A percentile compares a stretch with the other conserved stretches of the same genome.
Conservation (phyloP, 805 yeast species). For the Candida ortonii region DNA sequence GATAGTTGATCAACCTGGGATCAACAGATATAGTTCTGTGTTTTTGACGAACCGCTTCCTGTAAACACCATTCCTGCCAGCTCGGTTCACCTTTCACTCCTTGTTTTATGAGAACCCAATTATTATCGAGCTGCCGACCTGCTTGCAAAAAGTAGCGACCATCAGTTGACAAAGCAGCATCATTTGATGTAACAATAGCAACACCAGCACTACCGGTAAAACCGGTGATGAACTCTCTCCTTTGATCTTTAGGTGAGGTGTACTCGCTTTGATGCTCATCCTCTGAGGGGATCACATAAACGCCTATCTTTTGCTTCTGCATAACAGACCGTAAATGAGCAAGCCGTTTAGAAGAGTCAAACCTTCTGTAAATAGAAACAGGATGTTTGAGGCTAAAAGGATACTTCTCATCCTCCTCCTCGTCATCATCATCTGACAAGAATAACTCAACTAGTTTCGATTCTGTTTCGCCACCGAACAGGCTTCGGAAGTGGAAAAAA, state of each 20-base stretch:
- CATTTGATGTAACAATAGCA: constrained; percentile 69
- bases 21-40: constrained; percentile 72
- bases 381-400: too few relatives aligned
- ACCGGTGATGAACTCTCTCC: constrained; percentile 80
- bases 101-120: constrained; percentile 80
- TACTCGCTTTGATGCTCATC: constrained; percentile 95
- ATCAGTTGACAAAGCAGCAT: constrained; percentile 85
- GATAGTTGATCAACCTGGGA: constrained; percentile 64
- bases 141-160: constrained; percentile 96
- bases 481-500: constrained; percentile 13
- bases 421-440: neutral
- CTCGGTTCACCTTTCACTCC: constrained; percentile 67
- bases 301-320: constrained; percentile 44
- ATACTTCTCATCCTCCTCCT: too few relatives aligned
- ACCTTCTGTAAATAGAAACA: constrained; percentile 4
- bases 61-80: constrained; percentile 79
- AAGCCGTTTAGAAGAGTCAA: constrained; percentile 38
- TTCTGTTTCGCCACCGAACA: constrained; percentile 4
- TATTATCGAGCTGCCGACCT: constrained; percentile 68
- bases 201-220: constrained; percentile 94
- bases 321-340: constrained; percentile 40
- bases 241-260: constrained; percentile 74
- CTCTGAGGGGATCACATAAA: constrained; percentile 66
- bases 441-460: neutral
- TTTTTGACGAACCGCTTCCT: constrained; percentile 47